Conservation (phyloP, 2,329 filamentous ascomycete species). For the Coniochaeta sp. region DNA sequence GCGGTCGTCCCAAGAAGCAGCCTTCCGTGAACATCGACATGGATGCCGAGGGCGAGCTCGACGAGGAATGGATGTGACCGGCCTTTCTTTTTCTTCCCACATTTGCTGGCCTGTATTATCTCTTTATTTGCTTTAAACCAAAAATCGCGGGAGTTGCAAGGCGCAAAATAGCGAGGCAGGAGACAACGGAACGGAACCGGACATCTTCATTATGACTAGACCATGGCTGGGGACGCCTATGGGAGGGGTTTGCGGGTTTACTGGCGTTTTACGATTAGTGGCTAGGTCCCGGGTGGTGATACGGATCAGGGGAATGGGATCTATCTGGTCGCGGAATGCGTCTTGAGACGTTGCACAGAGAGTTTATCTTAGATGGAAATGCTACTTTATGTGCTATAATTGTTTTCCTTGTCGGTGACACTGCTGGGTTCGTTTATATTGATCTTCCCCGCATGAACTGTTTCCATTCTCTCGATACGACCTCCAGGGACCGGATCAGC, state of each 20-base stretch:
- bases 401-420: not conserved
- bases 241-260: not conserved
- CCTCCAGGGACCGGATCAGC: too few relatives aligned
- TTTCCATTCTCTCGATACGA: not conserved
- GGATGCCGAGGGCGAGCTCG: slow-evolving; percentile 10
- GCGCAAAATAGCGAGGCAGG: not conserved
- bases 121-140: not conserved
- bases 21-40: slow-evolving; percentile 2
- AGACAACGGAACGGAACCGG: not conserved
- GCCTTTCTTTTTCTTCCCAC: too few relatives aligned
- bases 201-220: not conserved
- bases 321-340: not conserved
- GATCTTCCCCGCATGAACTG: not conserved
- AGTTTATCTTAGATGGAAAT: not conserved
- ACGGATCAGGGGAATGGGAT: too few relatives aligned
- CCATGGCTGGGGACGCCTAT: not conserved
- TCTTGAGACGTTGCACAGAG: not conserved
- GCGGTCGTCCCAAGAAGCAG: slow-evolving; percentile 15
- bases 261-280: not conserved
- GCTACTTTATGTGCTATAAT: not conserved
- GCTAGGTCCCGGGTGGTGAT: too few relatives aligned
- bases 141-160: not conserved
- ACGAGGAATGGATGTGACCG: slow-evolving; percentile 14
- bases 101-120: not conserved
- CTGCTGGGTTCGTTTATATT: not conserved